phyloP scores from a whole-genome alignment of 2,329 filamentous ascomycete species.

The Sclerotinia spermophila region DNA sequence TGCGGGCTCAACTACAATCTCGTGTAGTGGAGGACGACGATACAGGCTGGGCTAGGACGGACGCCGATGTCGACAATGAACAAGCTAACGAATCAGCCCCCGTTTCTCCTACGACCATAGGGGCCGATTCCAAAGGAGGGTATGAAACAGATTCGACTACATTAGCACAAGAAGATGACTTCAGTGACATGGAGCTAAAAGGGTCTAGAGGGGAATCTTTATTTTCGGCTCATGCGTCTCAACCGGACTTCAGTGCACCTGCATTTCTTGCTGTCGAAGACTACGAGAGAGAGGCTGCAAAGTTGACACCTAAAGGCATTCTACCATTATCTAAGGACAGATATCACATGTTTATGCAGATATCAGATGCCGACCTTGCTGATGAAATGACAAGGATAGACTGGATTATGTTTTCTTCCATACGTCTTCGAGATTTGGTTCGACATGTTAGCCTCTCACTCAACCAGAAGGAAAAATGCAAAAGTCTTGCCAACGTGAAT shows the following conservation, averaged over 20 bases:
- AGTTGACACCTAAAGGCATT: conserved; percentile 65
- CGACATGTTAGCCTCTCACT: conserved; percentile 78
- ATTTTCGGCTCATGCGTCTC: conserved; percentile 27
- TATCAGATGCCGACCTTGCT: conserved; percentile 78
- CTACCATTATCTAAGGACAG: conserved; percentile 76
- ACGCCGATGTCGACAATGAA: conserved; percentile 51
- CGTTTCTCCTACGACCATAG: conserved; percentile 25
- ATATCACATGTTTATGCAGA: conserved; percentile 88
- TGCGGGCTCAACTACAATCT: conserved; percentile 71
- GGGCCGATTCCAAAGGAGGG: conserved; percentile 21
- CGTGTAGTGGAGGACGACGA: conserved; percentile 82
- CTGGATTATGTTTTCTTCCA: conserved; percentile 97
- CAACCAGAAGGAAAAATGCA: conserved; percentile 69
- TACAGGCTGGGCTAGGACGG: conserved; percentile 83
- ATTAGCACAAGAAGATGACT: conserved; percentile 16
- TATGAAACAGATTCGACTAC: conserved; percentile 10
- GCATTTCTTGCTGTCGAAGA: conserved; percentile 66
- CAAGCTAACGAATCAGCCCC: conserved; percentile 27
- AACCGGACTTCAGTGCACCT: conserved; percentile 28
- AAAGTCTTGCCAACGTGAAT: conserved; percentile 79
- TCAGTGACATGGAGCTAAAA: conserved; percentile 31
- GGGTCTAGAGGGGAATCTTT: conserved; percentile 29
- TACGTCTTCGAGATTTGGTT: conserved; percentile 87
- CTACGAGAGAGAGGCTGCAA: conserved; percentile 74
- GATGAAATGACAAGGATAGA: conserved; percentile 92